A percentile compares a stretch with the other conserved stretches of the same genome.
phyloP scores from a whole-genome alignment of 2,329 filamentous ascomycete species.

The Trichoderma brevicompactum region DNA sequence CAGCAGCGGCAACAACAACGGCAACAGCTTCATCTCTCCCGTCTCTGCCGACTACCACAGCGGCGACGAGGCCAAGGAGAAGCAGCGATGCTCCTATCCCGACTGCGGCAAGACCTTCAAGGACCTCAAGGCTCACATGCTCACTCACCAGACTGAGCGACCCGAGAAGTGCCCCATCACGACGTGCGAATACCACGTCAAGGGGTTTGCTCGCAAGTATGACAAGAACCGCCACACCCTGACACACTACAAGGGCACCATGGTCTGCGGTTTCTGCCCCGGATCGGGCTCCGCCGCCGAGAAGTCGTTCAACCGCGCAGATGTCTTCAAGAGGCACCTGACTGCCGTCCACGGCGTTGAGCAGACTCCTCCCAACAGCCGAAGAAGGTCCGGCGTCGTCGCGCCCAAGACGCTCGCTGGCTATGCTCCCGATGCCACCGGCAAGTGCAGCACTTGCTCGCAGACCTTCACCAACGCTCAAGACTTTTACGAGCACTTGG shows the following conservation, averaged over 20 bases:
- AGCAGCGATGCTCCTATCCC: constrained; percentile 75
- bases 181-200: constrained; percentile 88
- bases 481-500: constrained; percentile 98
- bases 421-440: constrained; percentile 78
- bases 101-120: constrained; percentile 88
- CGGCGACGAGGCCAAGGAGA: constrained; percentile 67
- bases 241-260: constrained; percentile 95
- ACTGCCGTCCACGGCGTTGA: constrained; percentile 91
- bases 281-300: constrained; percentile 85
- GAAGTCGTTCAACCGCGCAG: constrained; percentile 94
- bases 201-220: constrained; percentile 93
- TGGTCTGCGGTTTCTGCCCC: constrained; percentile 95
- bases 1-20: background rate
- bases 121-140: constrained; percentile 90
- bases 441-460: constrained; percentile 94
- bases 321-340: constrained; percentile 93
- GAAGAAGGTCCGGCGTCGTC: constrained; percentile 65
- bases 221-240: constrained; percentile 94
- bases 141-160: constrained; percentile 88
- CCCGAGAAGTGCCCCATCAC: constrained; percentile 94
- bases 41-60: constrained; percentile 63
- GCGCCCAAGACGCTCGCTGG: constrained; percentile 68
- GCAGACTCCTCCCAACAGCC: constrained; percentile 88
- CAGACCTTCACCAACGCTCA: constrained; percentile 90
- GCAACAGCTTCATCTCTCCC: constrained; percentile 67